These are phyloP conservation scores for Phaeosphaeria sp. DNA, from an alignment of 2,329 filamentous ascomycete species.

Conservation along the genomic window DNA sequence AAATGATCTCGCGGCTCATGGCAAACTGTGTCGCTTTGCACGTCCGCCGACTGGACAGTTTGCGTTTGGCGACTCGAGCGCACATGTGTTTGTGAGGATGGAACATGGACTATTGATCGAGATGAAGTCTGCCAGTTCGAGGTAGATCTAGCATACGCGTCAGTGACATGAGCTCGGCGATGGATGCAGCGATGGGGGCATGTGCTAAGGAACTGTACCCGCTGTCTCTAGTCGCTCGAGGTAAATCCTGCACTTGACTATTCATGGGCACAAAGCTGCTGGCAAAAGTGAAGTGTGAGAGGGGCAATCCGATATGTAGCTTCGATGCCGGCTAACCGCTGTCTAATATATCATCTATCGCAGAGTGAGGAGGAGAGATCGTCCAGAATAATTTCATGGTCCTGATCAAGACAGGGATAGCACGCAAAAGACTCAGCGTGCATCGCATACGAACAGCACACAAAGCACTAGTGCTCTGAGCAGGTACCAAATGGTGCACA, in stretches of 20 bases:
- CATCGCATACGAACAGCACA: not conserved
- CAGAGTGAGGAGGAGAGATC: not conserved
- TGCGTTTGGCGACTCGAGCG: not conserved
- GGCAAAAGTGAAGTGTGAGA: not conserved
- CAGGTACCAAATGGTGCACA: not conserved
- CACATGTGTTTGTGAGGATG: not conserved
- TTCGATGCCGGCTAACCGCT: not conserved
- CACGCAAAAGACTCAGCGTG: not conserved
- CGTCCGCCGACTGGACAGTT: not conserved
- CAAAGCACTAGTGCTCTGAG: not conserved
- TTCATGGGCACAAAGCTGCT: not conserved
- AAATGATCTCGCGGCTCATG: not conserved
- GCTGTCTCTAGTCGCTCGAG: not conserved
- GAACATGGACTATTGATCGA: not conserved
- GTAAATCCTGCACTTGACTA: not conserved
- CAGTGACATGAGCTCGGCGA: not conserved
- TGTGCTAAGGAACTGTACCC: not conserved
- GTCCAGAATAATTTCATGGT: not conserved
- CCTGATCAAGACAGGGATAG: not conserved
- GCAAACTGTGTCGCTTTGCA: not conserved
- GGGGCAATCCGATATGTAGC: not conserved
- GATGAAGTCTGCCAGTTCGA: not conserved
- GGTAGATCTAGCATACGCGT: not conserved
- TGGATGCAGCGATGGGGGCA: not conserved
- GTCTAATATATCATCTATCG: not conserved